These are phyloP conservation scores for Leucosporidium yakuticum DNA, from an alignment of 768 basidiomycete genomes.

Conservation along the genomic window DNA sequence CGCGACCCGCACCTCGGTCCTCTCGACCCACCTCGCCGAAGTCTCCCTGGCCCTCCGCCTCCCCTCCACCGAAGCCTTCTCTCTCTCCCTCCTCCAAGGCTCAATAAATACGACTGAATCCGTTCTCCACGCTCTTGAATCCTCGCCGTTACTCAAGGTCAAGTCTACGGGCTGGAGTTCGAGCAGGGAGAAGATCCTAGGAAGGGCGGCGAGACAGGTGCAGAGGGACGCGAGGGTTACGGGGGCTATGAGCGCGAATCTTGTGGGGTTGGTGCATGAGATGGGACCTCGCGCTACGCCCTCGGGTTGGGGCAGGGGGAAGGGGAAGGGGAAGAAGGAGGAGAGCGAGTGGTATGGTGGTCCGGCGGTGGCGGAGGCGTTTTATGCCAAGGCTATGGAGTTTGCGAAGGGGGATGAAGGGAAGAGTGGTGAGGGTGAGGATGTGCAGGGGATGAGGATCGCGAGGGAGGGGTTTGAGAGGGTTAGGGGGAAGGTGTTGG, in stretches of 20 bases:
- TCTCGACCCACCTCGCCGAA: conserved; percentile 29
- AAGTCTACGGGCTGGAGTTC: background rate
- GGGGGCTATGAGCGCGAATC: background rate
- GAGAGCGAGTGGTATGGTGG: conserved; percentile 6
- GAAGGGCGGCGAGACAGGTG: background rate
- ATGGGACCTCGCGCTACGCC: background rate
- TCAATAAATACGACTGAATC: background rate
- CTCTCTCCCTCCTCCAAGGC: background rate
- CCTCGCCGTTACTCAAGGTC: background rate
- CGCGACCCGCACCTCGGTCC: conserved; percentile 16
- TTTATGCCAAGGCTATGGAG: conserved; percentile 4
- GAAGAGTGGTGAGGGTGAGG: background rate
- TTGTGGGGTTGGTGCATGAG: conserved; percentile 2
- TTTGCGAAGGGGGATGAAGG: background rate
- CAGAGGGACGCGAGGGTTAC: conserved; percentile 1
- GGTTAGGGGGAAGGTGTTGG: background rate
- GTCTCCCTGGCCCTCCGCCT: conserved; percentile 12
- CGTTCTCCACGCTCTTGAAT: background rate
- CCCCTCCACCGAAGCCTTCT: background rate
- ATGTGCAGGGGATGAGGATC: background rate
- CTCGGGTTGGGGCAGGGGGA: background rate
- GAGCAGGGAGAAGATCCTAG: background rate
- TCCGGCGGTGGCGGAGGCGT: conserved; percentile 1
- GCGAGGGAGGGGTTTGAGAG: conserved; percentile 1
- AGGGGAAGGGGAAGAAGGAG: background rate